Percentiles rank a stretch among this genome's conserved stretches.
These are phyloP conservation scores for Diphasiastrum complanatum DNA, from an alignment of 83 land plant species.

Conservation along the genomic window DNA sequence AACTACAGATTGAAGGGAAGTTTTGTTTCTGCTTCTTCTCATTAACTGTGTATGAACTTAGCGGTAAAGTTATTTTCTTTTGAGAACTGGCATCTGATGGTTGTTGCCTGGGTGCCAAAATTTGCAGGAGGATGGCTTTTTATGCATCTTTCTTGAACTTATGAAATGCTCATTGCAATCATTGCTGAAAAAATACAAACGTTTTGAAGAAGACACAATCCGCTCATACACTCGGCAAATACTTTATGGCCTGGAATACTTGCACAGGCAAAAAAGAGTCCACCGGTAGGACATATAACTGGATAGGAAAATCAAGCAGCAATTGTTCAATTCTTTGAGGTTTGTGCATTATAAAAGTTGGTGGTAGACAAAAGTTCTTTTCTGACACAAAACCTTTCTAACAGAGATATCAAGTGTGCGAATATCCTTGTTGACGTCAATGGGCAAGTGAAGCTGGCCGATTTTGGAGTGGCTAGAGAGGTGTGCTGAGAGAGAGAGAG, in stretches of 20 bases:
- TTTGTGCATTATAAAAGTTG: too few species aligned
- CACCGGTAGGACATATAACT: too few species aligned
- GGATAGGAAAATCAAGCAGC: too few species aligned
- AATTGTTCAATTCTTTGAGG: too few species aligned
- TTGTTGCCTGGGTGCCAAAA: background rate
- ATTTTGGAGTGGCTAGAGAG: constrained; percentile 51
- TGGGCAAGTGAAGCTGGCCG: constrained; percentile 54
- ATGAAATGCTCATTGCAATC: constrained; percentile 39
- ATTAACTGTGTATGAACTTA: too few species aligned
- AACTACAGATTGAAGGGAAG: too few species aligned
- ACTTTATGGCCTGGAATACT: constrained; percentile 39
- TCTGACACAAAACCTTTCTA: too few species aligned
- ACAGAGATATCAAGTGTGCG: constrained; percentile 50
- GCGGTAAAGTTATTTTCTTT: background rate
- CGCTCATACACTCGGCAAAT: constrained; percentile 47
- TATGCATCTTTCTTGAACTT: constrained; percentile 48
- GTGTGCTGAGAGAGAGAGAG: too few species aligned
- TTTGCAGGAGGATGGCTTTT: constrained; percentile 32
- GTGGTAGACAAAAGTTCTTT: too few species aligned
- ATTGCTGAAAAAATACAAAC: constrained; percentile 29
- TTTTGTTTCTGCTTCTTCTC: too few species aligned
- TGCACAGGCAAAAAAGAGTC: constrained; percentile 37
- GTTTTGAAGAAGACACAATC: constrained; percentile 40
- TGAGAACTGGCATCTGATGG: background rate
- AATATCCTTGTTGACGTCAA: constrained; percentile 41